Base-by-base conservation (phyloP, 768 basidiomycete species). In the Termitomyces sp. region DNA sequence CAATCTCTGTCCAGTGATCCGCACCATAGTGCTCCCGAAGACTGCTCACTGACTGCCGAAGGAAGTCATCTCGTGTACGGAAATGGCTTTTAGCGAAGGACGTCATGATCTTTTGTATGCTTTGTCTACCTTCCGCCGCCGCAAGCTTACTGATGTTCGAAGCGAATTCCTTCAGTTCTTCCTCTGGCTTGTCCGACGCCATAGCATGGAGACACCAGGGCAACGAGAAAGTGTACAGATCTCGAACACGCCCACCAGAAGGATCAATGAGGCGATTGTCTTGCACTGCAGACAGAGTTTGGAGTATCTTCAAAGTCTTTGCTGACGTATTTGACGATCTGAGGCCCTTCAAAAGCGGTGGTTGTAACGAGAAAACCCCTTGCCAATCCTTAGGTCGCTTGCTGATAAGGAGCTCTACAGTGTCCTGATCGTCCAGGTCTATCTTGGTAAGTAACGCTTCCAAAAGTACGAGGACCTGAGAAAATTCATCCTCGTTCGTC, bases 31-130 rank as follows among this genome's bases (percentile, higher is more conserved):
- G 88, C 69, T 97, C 95, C 22, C 94, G 86, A 40, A 98, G 81
- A 66, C 91, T 89, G 2, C 86, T 80, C 22, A 94, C 88, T 0
- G 92, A 94, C 70, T 97, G 94, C 5, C 93, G 87, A 61, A 96
- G 82, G 76, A 96, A 96, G 74, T 97, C 95, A 56, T 98, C 95
- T 68, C 89, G 89, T 2, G 94, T 94, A 52, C 95, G 82, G 80
- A 98, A 97, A 55, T 91, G 89, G 22, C 81, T 79, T 73, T 92
- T 92, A 58, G 91, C 85, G 67, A 96, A 96, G 3, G 92, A 94
- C 4, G 81, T 88, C 89, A 96, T 91, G 68, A 98, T 91, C 52
- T 91, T 88, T 57, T 86, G 81, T 67, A 97, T 91, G 67, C 89
- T 91, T n/a, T 84, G 81, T 33, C 87, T 83, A 32, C 86, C 87